A percentile compares a stretch with the other conserved stretches of the same genome.
phyloP scores from a whole-genome alignment of 306 rosid species.

The Castanea crenata region DNA sequence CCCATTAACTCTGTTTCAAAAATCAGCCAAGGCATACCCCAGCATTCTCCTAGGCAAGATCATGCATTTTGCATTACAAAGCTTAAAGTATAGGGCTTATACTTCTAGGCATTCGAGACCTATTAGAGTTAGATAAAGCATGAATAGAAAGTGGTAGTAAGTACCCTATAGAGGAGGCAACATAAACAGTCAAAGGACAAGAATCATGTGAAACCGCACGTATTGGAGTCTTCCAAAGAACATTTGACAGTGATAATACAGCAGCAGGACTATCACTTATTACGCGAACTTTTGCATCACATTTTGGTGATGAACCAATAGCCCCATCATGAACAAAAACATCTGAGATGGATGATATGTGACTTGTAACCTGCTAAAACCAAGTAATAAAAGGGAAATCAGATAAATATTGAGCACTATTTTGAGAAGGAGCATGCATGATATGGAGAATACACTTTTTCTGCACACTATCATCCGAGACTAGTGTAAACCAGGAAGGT shows the following conservation, averaged over 20 bases:
- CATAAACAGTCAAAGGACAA: slow-evolving; percentile 48
- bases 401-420: not conserved
- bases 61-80: not conserved
- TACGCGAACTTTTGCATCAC: slow-evolving; percentile 41
- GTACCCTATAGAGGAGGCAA: slow-evolving; percentile 37
- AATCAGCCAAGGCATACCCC: not conserved
- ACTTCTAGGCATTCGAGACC: not conserved
- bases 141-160: not conserved
- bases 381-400: not conserved
- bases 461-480: not conserved
- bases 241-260: slow-evolving; percentile 38
- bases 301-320: slow-evolving; percentile 39
- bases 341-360: slow-evolving; percentile 38
- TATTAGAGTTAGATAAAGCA: not conserved
- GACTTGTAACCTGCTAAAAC: slow-evolving; percentile 37
- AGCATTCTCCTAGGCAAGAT: not conserved
- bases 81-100: not conserved
- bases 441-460: not conserved
- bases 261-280: slow-evolving; percentile 50
- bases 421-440: not conserved
- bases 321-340: slow-evolving; percentile 54
- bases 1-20: not conserved
- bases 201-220: slow-evolving; percentile 53
- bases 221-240: slow-evolving; percentile 32
- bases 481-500: not conserved